Evolutionary conservation across 2,329 filamentous ascomycete genomes (phyloP), one percentile per base, ranked within the genome.

Genomic region (Neopestalotiopsis rosae): DNA sequence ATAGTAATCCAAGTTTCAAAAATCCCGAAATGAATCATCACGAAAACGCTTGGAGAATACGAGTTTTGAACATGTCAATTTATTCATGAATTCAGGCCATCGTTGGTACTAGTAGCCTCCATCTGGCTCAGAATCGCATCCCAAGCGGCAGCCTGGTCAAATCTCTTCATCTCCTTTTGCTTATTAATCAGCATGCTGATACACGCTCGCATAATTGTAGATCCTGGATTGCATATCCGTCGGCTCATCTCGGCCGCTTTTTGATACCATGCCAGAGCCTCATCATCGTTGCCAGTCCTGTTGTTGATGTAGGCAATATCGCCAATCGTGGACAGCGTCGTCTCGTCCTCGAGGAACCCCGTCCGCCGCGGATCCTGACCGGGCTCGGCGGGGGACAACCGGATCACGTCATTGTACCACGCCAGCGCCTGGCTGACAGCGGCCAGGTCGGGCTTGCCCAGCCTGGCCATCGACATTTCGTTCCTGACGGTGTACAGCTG

Each of bases 241-340:
- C 30, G 20, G 45, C 34, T 49, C 28, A 66, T 12, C 45, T 38
- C 42, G 34, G 40, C 49, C n/a, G 63, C 28, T 28, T 38, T 58
- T 57, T 66, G 34, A 57, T 56, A 58, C 63, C 63, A 66, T 6
- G 30, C 24, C 30, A 66, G 24, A 32, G 49, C 63, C 34, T 66
- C 30, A 4, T 14, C 45, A 45, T 56, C 34, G n/a, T 66, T 38
- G 24, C 42, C 45, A 2, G 17, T 17, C 30, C 49, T 58, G 5
- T 66, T 38, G 32, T 66, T 28, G 1, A 66, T 45, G 14, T 13
- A 66, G 12, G 63, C 45, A 14, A 66, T 66, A 30, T 66, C 63
- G 13, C 20, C 63, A 28, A 66, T 66, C 9, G 63, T 49, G n/a
- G 42, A 32, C 34, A 66, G n/a, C 17, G 24, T 66, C 10, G 63